Conservation (phyloP, 2,329 filamentous ascomycete species). For the Fusarium algeriense region DNA sequence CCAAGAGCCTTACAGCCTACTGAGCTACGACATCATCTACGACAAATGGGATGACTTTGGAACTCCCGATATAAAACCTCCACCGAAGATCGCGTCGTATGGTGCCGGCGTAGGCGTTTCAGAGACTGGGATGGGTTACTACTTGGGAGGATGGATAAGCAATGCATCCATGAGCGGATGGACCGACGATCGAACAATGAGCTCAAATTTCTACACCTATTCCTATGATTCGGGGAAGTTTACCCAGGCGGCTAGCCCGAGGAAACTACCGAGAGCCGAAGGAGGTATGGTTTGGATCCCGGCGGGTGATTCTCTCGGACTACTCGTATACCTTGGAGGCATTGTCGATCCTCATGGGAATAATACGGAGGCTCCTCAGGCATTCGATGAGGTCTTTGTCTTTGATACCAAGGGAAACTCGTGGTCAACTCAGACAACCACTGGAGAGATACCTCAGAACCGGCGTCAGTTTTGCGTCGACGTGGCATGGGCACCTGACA, state of each 20-base stretch:
- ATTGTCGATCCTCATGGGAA: neutral
- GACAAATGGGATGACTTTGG: constrained; percentile 12
- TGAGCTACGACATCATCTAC: neutral
- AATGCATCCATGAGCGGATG: constrained; percentile 8
- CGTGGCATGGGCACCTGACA: neutral
- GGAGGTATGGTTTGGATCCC: neutral
- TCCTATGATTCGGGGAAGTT: neutral
- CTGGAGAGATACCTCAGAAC: neutral
- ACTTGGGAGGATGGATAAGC: constrained; percentile 2
- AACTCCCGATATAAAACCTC: neutral
- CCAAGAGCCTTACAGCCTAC: neutral
- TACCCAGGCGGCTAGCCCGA: neutral
- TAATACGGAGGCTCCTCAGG: neutral
- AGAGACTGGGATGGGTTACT: neutral
- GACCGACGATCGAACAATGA: neutral
- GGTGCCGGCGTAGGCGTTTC: constrained; percentile 1
- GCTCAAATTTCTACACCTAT: neutral
- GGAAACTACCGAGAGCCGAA: neutral
- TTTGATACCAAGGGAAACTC: neutral
- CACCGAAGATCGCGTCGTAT: neutral
- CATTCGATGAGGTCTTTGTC: neutral
- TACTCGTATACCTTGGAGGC: neutral
- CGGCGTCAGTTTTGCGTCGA: constrained; percentile 1
- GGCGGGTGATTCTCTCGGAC: neutral
- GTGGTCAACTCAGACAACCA: neutral